Base-by-base conservation (phyloP, 1,284 basidiomycete species). In the Mrakiaceae sp. region DNA sequence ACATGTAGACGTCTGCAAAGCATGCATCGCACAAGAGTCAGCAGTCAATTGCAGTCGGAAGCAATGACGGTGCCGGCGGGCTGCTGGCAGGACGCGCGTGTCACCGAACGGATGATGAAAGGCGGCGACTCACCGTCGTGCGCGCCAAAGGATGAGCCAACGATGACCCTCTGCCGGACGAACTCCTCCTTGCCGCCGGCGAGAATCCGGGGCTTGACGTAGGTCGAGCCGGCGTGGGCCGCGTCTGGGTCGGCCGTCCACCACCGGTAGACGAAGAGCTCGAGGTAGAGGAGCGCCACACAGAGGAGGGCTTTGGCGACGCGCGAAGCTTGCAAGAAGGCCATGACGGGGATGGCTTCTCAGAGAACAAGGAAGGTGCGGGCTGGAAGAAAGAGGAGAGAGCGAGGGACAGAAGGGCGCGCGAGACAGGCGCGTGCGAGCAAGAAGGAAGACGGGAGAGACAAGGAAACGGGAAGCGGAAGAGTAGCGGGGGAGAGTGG, bases 1-100 rank as follows among this genome's bases (percentile, higher is more conserved):
- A 66, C 57, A 66, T 60, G 58, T 60, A 66, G 39, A 66, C 65
- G 52, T 66, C 64, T 61, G 43, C 16, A 14, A 49, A 42, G 5
- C 42, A 39, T 27, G 12, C 11, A 39, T 2, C 5, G 16, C 27
- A 7, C 7, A 7, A 27, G 16, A 12, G n/a, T 42, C 3, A 40
- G 55, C 14, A 8, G 27, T 12, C 27, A 56, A 12, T n/a, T 52
- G 10, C 4, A 11, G 8, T 7, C 6, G 27, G 8, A 60, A 12
- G 48, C 14, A 60, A n/a, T 42, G 55, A 5, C 3, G 39, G 55
- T 42, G 55, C 55, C 14, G 39, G 44, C 16, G 16, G n/a, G n/a
- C 16, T 56, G 55, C 2, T 4, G 59, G 1, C 53, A 54, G 8
- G 53, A 27, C 53, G 27, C 5, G 39, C 27, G 39, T 7, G 53